Evolutionary conservation across 805 yeast genomes (phyloP).

Genomic region (Lipomyces chichibuensis): DNA sequence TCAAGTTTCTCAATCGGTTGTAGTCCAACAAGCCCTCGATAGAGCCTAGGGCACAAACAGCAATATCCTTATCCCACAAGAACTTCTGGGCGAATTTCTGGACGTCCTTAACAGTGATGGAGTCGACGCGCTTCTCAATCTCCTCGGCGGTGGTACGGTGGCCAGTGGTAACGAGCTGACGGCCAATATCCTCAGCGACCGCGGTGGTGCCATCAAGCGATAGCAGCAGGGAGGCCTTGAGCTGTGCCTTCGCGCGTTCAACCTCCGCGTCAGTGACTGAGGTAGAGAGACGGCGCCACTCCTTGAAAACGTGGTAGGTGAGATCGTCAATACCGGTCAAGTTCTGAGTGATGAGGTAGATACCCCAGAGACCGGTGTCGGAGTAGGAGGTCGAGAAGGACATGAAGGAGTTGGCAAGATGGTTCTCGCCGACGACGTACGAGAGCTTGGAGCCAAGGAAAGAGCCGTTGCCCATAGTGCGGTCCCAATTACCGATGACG

Average conservation of each 20-base stretch:
- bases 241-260: conserved; percentile 90
- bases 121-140: conserved; percentile 72
- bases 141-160: conserved; percentile 71
- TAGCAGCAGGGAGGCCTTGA: conserved; percentile 86
- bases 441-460: conserved; percentile 87
- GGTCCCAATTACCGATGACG: conserved; percentile 95
- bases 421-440: conserved; percentile 59
- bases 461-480: conserved; percentile 81
- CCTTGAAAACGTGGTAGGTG: conserved; percentile 73
- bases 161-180: conserved; percentile 96
- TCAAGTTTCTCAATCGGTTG: conserved; percentile 57
- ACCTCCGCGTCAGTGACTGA: conserved; percentile 88
- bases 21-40: conserved; percentile 71
- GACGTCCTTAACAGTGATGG: conserved; percentile 77
- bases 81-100: conserved; percentile 86
- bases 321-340: conserved; percentile 65
- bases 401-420: conserved; percentile 90
- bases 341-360: conserved; percentile 84
- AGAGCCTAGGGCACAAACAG: conserved; percentile 90
- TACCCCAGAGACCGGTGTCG: conserved; percentile 98
- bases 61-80: conserved; percentile 74
- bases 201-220: conserved; percentile 95
- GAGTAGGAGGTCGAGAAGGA: conserved; percentile 96
- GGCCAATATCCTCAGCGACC: conserved; percentile 95
- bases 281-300: conserved; percentile 83